Percentiles rank a stretch among this genome's conserved stretches.
Conservation (phyloP, 1,284 basidiomycete genomes). For the Cystobasidiaceae sp. region DNA sequence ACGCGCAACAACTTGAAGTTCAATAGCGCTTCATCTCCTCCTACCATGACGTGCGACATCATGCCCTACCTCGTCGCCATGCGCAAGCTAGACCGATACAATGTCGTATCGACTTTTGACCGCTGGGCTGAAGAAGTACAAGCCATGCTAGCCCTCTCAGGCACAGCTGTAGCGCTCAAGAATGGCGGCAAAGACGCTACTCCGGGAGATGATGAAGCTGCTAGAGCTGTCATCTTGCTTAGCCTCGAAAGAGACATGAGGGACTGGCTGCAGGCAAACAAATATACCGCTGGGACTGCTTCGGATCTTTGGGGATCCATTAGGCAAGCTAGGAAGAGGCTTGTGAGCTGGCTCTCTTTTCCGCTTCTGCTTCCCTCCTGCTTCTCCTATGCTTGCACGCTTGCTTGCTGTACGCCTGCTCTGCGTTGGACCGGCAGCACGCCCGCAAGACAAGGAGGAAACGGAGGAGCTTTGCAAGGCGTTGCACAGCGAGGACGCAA, state of each 20-base stretch:
- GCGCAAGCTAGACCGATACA: slow-evolving; percentile 5
- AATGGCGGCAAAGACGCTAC: not conserved
- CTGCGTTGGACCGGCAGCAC: too few species aligned
- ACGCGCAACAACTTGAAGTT: not conserved
- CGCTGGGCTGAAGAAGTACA: slow-evolving; percentile 9
- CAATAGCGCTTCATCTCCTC: not conserved
- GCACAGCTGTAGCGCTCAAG: not conserved
- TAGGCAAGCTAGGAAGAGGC: too few species aligned
- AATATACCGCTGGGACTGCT: not conserved
- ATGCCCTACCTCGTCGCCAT: slow-evolving; percentile 4
- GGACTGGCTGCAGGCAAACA: not conserved
- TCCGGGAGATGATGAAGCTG: not conserved
- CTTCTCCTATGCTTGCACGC: too few species aligned
- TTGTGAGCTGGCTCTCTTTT: too few species aligned
- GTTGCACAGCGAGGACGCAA: too few species aligned
- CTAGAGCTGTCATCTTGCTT: not conserved
- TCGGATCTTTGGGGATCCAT: not conserved
- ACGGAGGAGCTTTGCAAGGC: too few species aligned
- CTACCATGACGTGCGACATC: not conserved
- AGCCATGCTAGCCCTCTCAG: not conserved
- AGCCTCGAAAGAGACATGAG: slow-evolving; percentile 5
- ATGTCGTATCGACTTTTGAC: not conserved
- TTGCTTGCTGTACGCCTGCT: too few species aligned
- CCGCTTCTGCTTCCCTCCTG: too few species aligned
- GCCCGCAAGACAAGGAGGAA: too few species aligned